These are phyloP conservation scores for Rhizopogon salebrosus DNA, from an alignment of 768 basidiomycete genomes.

Conservation along the genomic window DNA sequence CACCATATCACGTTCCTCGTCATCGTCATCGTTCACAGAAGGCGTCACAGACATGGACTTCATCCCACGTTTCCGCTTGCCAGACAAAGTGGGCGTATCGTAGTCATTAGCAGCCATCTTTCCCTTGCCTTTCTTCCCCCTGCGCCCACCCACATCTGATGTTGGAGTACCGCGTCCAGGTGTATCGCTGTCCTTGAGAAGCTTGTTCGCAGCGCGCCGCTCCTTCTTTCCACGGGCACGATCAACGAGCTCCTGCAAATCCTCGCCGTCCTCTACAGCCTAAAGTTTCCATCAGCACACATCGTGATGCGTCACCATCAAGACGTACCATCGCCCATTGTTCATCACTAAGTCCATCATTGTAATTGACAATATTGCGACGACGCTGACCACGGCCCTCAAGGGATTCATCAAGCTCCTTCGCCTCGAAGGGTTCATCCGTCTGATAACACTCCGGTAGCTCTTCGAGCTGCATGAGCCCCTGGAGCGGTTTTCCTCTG, in stretches of 20 bases:
- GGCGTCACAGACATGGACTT: conserved; percentile 78
- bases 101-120: conserved; percentile 45
- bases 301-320: neutral
- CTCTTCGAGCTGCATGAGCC: conserved; percentile 82
- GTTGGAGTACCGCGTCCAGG: conserved; percentile 63
- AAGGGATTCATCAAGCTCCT: conserved; percentile 41
- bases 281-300: conserved; percentile 17
- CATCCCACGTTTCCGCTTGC: conserved; percentile 71
- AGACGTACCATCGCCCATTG: conserved; percentile 78
- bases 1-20: conserved; percentile 72
- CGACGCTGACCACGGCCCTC: conserved; percentile 85
- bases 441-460: conserved; percentile 88
- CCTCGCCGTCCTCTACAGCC: conserved; percentile 81
- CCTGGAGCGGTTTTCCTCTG: conserved; percentile 70
- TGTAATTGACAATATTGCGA: conserved; percentile 84
- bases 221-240: conserved; percentile 61
- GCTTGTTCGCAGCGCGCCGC: conserved; percentile 53
- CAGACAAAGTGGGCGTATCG: conserved; percentile 35
- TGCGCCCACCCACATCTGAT: conserved; percentile 54
- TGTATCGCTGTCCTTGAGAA: conserved; percentile 51
- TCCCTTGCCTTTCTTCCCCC: conserved; percentile 52
- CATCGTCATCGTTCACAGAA: conserved; percentile 67
- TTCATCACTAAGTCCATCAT: conserved; percentile 90
- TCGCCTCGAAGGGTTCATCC: conserved; percentile 76
- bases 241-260: conserved; percentile 68